Evolutionary conservation across 2,329 filamentous ascomycete species (phyloP), one percentile per base, ranked within the genome.

Genomic region (Penicillium sumatraense): DNA sequence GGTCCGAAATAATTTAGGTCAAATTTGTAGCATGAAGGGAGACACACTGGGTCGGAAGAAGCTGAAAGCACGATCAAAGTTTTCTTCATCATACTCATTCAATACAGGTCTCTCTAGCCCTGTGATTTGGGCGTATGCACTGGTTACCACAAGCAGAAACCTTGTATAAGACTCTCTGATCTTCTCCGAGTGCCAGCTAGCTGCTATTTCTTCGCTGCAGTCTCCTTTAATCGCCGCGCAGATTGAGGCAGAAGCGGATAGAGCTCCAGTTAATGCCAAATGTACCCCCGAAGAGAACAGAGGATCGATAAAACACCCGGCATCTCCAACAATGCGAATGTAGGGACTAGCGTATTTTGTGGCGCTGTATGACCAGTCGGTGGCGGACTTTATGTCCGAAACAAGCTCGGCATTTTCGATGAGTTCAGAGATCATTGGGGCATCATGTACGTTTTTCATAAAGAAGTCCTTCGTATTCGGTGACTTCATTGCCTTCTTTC

Each of bases 261-360:
- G 70, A 3, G 68, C 79, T 14, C 73, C 67, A 0, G 68, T 56
- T 0, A 82, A 31, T 1, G 80, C 80, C 1, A 82, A 65, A 56
- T 82, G 80, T 3, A 79, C 71, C 9, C 79, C 79, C 0, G 79
- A 81, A 0, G 77, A 80, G 65, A 81, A 82, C 54, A 72, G 76
- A 0, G 79, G 78, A 53, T 82, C 79, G 54, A 82, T 80, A 57
- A 82, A 82, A 57, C 73, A 77, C 1, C 77, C 80, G 0, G 79
- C 79, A 54, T 82, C 79, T 1, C 80, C 79, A 5, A 66, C 72
- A 10, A 81, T 70, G 16, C 79, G 78, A 3, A 70, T 60, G 50
- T 74, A 56, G 1, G 73, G 72, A n/a, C 64, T 51, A 1, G 77
- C 73, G 57, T 83, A 83, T 0, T 64, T 53, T 0, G 74, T 71